A percentile compares a stretch with the other conserved stretches of the same genome.
phyloP scores from a whole-genome alignment of 768 basidiomycete genomes.

The Trametes elegans region DNA sequence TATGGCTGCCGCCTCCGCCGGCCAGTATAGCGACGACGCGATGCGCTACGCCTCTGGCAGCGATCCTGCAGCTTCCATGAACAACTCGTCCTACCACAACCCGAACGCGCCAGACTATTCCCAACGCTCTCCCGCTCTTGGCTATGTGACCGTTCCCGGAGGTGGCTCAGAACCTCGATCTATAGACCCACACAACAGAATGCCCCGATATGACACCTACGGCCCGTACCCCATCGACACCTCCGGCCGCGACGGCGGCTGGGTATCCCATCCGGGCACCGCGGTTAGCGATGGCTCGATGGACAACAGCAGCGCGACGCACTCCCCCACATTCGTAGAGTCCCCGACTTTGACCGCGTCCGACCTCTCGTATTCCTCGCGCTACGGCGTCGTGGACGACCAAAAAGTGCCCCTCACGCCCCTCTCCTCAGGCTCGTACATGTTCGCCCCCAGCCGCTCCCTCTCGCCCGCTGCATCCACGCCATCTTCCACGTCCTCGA shows the following conservation, averaged over 20 bases:
- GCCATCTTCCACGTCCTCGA: constrained; percentile 57
- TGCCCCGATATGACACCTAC: constrained; percentile 49
- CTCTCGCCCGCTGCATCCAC: constrained; percentile 68
- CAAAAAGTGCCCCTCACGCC: constrained; percentile 52
- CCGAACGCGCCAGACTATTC: constrained; percentile 39
- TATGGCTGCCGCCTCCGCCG: constrained; percentile 27
- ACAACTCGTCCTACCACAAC: constrained; percentile 45
- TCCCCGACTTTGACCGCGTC: constrained; percentile 51
- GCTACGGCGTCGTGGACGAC: constrained; percentile 49
- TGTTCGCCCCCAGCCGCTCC: constrained; percentile 66
- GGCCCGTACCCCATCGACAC: constrained; percentile 37
- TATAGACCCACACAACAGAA: constrained; percentile 38
- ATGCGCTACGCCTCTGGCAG: constrained; percentile 51
- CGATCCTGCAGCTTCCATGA: constrained; percentile 41
- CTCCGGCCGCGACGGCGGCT: constrained; percentile 28
- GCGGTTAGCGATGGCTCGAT: constrained; percentile 41
- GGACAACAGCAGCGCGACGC: constrained; percentile 43
- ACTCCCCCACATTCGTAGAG: constrained; percentile 53
- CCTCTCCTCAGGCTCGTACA: constrained; percentile 52
- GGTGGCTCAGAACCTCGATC: constrained; percentile 31
- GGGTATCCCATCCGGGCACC: constrained; percentile 36
- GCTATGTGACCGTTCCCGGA: constrained; percentile 29
- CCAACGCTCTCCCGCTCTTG: constrained; percentile 47
- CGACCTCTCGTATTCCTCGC: constrained; percentile 46
- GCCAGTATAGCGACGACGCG: constrained; percentile 41